Conservation (phyloP, 345 rosid genomes). For the Schrenkiella parvula region DNA sequence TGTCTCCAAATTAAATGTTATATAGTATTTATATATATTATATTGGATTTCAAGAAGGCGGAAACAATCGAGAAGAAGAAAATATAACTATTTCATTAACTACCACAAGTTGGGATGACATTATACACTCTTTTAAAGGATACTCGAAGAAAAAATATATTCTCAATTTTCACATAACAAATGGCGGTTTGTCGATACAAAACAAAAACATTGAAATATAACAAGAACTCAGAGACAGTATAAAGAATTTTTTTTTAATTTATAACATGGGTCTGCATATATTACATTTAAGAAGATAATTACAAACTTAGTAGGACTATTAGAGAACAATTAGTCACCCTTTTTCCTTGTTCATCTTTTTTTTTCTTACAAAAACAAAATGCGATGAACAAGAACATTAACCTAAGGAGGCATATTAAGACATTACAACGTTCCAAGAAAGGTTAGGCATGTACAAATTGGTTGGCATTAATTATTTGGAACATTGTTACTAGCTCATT, state of each 20-base stretch:
- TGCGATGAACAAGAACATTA: slow-evolving; percentile 20
- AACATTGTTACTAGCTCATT: neutral
- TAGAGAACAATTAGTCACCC: neutral
- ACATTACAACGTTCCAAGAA: slow-evolving; percentile 19
- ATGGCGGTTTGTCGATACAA: neutral
- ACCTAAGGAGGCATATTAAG: neutral
- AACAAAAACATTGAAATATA: neutral
- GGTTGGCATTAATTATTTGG: slow-evolving; percentile 1
- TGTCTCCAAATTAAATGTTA: neutral
- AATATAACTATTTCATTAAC: neutral
- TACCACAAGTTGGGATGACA: neutral
- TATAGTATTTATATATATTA: neutral
- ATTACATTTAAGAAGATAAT: neutral
- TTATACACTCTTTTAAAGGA: neutral
- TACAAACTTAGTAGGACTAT: slow-evolving; percentile 6
- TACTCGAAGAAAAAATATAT: too few species aligned
- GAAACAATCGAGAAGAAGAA: neutral
- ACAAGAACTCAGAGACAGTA: neutral
- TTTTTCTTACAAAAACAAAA: slow-evolving; percentile 24
- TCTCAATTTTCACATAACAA: neutral
- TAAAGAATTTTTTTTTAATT: neutral
- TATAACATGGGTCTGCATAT: slow-evolving; percentile 2
- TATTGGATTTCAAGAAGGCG: neutral
- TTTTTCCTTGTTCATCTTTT: slow-evolving; percentile 1
- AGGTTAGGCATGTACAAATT: slow-evolving; percentile 24